A percentile compares a stretch with the other conserved stretches of the same genome.
Evolutionary conservation across 352 stramenopile genomes (phyloP).

Genomic region (Globisporangium parvum): DNA sequence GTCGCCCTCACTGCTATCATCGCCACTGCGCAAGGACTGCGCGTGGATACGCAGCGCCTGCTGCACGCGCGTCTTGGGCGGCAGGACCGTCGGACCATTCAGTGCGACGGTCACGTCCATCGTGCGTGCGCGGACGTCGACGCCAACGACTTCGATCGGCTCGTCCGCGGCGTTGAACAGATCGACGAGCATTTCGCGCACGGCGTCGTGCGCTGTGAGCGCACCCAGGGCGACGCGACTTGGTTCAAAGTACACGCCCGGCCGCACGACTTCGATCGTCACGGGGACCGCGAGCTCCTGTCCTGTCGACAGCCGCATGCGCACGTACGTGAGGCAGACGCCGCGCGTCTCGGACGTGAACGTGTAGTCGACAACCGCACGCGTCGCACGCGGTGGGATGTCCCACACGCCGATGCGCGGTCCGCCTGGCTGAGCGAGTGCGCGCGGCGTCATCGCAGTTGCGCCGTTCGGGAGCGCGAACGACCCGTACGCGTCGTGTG

Average conservation of each 20-base stretch:
- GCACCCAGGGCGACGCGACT: conserved; percentile 28
- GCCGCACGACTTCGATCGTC: conserved; percentile 27
- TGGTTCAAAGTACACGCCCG: conserved; percentile 32
- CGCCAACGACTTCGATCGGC: conserved; percentile 29
- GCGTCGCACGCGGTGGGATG: conserved; percentile 24
- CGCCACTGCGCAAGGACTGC: neutral
- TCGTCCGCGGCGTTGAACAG: conserved; percentile 35
- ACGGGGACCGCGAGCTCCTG: conserved; percentile 28
- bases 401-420: conserved; percentile 25
- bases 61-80: conserved; percentile 25
- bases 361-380: conserved; percentile 28
- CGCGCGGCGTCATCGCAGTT: neutral
- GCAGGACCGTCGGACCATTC: conserved; percentile 24
- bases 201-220: conserved; percentile 19
- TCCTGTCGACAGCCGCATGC: conserved; percentile 16
- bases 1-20: neutral
- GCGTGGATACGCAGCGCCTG: conserved; percentile 27
- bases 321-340: conserved; percentile 32
- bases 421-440: neutral
- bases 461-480: conserved; percentile 11
- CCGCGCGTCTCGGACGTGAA: conserved; percentile 21
- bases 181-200: conserved; percentile 23
- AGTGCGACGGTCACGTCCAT: conserved; percentile 27
- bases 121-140: conserved; percentile 25
- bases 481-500: conserved; percentile 29